phyloP scores from a whole-genome alignment of 352 stramenopile species.

The Globisporangium paddicum region DNA sequence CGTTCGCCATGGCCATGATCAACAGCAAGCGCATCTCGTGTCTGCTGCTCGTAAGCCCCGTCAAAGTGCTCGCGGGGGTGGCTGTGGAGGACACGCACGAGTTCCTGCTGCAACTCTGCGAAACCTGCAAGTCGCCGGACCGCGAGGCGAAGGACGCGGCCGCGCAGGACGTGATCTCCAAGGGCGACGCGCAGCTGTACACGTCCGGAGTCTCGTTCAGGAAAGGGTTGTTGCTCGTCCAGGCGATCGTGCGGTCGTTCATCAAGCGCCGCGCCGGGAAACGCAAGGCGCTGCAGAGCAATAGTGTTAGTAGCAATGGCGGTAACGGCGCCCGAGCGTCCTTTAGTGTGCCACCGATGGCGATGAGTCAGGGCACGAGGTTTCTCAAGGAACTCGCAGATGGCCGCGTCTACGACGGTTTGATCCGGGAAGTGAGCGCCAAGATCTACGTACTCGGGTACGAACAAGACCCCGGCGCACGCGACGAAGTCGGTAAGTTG shows the following conservation, averaged over 20 bases:
- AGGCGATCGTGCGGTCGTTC: constrained; percentile 64
- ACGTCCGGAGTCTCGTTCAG: constrained; percentile 71
- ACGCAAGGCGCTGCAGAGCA: constrained; percentile 25
- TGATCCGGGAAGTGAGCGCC: constrained; percentile 40
- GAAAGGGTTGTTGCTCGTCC: constrained; percentile 58
- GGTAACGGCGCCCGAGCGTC: constrained; percentile 1
- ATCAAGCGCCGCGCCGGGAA: constrained; percentile 41
- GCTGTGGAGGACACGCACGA: constrained; percentile 62
- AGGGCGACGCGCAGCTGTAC: constrained; percentile 69
- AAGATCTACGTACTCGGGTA: constrained; percentile 56
- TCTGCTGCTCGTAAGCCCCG: constrained; percentile 73
- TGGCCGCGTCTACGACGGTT: constrained; percentile 58
- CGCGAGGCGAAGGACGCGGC: constrained; percentile 46
- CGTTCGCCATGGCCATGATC: constrained; percentile 40
- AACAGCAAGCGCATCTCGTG: constrained; percentile 52
- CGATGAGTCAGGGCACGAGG: constrained; percentile 47
- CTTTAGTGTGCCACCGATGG: constrained; percentile 6
- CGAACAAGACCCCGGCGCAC: constrained; percentile 45
- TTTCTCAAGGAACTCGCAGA: constrained; percentile 75
- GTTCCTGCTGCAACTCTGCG: constrained; percentile 69
- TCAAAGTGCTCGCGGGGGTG: constrained; percentile 76
- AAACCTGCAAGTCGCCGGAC: constrained; percentile 48
- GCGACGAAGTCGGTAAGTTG: constrained; percentile 64
- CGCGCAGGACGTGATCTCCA: constrained; percentile 46
- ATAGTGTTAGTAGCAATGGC: not conserved